These are phyloP conservation scores for Wallacemonas sp. DNA, from an alignment of 208 protist species.

Conservation along the genomic window DNA sequence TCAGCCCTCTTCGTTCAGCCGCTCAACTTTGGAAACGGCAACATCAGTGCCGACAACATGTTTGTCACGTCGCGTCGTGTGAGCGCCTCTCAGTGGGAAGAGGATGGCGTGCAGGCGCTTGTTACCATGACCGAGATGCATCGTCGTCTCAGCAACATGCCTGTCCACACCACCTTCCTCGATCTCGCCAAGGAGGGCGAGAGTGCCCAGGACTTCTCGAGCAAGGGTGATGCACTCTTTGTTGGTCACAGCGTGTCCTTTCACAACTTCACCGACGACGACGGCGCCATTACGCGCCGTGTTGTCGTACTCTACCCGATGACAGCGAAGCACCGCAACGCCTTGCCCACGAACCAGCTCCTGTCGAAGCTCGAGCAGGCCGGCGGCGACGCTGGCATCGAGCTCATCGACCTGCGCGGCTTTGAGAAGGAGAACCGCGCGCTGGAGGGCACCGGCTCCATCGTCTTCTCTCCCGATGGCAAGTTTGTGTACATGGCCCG, in stretches of 20 bases:
- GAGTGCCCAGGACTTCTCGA: constrained; percentile 27
- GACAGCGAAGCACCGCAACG: constrained; percentile 43
- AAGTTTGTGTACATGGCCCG: constrained; percentile 71
- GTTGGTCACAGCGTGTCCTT: constrained; percentile 53
- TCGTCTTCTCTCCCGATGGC: constrained; percentile 67
- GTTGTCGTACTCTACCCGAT: constrained; percentile 78
- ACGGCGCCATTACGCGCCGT: constrained; percentile 56
- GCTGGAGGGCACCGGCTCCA: constrained; percentile 66
- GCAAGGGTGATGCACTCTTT: constrained; percentile 49
- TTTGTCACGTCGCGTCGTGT: constrained; percentile 29
- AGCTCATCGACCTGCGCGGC: constrained; percentile 62
- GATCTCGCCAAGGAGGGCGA: constrained; percentile 31
- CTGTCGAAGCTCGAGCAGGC: constrained; percentile 39
- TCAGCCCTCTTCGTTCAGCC: constrained; percentile 36
- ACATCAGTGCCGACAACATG: constrained; percentile 20
- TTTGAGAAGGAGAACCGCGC: constrained; percentile 47
- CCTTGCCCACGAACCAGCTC: constrained; percentile 56
- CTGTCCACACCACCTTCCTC: constrained; percentile 24
- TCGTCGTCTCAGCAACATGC: constrained; percentile 15
- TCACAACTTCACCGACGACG: constrained; percentile 66
- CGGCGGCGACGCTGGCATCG: constrained; percentile 26
- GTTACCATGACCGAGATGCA: constrained; percentile 25
- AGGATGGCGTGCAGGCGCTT: constrained; percentile 28
- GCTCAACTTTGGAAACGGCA: constrained; percentile 25
- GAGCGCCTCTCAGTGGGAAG: constrained; percentile 33